Evolutionary conservation across 306 rosid genomes (phyloP).

Genomic region (Oemleria cerasiformis): DNA sequence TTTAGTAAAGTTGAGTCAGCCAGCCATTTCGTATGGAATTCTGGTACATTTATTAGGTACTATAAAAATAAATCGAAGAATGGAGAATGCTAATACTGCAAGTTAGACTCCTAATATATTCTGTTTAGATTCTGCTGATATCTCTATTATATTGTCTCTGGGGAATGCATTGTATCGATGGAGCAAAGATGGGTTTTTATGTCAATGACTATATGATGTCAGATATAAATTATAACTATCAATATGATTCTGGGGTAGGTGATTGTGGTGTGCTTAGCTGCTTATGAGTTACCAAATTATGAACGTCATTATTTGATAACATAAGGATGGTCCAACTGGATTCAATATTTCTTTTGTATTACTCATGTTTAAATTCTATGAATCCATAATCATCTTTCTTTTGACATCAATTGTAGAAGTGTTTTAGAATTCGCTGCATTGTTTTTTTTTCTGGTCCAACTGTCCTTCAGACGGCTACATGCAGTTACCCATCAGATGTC

Average conservation of each 20-base stretch:
- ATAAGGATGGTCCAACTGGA: background rate
- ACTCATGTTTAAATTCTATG: background rate
- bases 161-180: background rate
- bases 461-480: background rate
- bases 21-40: background rate
- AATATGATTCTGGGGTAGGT: background rate
- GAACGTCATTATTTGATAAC: background rate
- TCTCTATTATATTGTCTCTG: background rate
- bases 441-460: background rate
- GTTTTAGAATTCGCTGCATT: background rate
- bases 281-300: background rate
- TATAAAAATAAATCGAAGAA: background rate
- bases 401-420: background rate
- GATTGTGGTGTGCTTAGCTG: background rate
- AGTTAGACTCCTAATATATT: background rate
- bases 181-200: background rate
- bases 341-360: background rate
- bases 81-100: background rate
- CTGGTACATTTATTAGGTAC: background rate
- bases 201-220: background rate
- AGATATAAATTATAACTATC: background rate
- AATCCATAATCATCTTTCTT: background rate
- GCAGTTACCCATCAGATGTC: background rate
- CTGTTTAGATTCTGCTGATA: background rate
- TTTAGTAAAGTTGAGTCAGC: background rate